Conservation (phyloP, 2,329 filamentous ascomycete species). For the Sporothrix pallida region DNA sequence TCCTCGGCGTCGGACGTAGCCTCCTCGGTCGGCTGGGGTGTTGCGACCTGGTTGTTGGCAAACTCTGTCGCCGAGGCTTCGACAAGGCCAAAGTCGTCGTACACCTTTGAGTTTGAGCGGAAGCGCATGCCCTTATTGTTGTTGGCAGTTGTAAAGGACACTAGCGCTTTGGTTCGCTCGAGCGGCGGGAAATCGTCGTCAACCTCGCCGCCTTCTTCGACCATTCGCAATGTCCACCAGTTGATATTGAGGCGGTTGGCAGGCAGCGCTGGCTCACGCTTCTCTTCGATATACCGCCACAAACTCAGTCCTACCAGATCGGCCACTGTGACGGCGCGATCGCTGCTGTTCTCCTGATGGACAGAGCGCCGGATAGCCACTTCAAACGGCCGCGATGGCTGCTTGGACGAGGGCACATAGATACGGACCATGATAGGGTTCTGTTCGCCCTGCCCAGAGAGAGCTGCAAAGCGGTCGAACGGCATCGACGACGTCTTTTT, state of each 20-base stretch:
- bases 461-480: slow-evolving; percentile 75
- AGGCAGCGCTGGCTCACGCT: slow-evolving; percentile 69
- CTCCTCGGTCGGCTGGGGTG: slow-evolving; percentile 69
- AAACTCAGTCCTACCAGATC: slow-evolving; percentile 83
- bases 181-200: slow-evolving; percentile 85
- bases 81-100: slow-evolving; percentile 82
- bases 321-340: slow-evolving; percentile 71
- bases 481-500: slow-evolving; percentile 74
- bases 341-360: slow-evolving; percentile 62
- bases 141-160: slow-evolving; percentile 81
- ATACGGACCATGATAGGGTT: slow-evolving; percentile 78
- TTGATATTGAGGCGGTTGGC: slow-evolving; percentile 76
- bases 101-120: slow-evolving; percentile 75
- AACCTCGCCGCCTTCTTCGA: slow-evolving; percentile 81
- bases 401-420: slow-evolving; percentile 73
- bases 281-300: slow-evolving; percentile 79
- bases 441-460: slow-evolving; percentile 78
- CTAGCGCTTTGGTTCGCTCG: slow-evolving; percentile 74
- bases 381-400: slow-evolving; percentile 69
- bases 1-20: slow-evolving; percentile 32
- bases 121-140: slow-evolving; percentile 67
- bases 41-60: slow-evolving; percentile 70
- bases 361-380: slow-evolving; percentile 73
- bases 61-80: slow-evolving; percentile 72
- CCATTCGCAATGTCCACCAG: slow-evolving; percentile 82